Evolutionary conservation across 495 filamentous ascomycete species (phyloP).

Genomic region (Hypomontagnella submonticulosa): DNA sequence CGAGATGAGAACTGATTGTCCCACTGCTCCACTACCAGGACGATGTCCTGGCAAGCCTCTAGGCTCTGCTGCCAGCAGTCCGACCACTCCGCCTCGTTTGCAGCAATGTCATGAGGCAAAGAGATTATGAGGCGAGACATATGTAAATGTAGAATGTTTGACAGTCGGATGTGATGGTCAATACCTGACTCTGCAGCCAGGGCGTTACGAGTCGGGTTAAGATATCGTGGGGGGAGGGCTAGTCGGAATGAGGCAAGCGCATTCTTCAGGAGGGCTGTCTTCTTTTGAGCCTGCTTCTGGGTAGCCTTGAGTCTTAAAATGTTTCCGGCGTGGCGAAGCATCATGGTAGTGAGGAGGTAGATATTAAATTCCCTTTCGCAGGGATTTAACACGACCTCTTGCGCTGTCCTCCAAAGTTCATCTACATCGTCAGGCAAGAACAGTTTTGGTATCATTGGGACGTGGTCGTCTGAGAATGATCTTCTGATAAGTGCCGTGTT

Average conservation of each 20-base stretch:
- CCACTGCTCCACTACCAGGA: slow-evolving; percentile 37
- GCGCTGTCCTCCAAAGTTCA: slow-evolving; percentile 40
- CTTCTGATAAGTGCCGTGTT: slow-evolving; percentile 39
- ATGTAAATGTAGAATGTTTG: slow-evolving; percentile 38
- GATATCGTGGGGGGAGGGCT: slow-evolving; percentile 40
- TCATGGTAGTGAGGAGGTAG: slow-evolving; percentile 45
- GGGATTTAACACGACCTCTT: slow-evolving; percentile 32
- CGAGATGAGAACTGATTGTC: slow-evolving; percentile 37
- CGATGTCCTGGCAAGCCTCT: slow-evolving; percentile 35
- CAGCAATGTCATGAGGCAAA: slow-evolving; percentile 14
- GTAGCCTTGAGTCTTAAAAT: slow-evolving; percentile 26
- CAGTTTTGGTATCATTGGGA: slow-evolving; percentile 23
- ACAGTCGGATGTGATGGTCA: slow-evolving; percentile 40
- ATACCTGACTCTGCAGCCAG: slow-evolving; percentile 32
- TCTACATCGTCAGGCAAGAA: slow-evolving; percentile 42
- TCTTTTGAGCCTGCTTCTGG: slow-evolving; percentile 25
- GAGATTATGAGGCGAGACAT: slow-evolving; percentile 30
- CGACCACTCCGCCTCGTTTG: slow-evolving; percentile 25
- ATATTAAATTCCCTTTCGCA: slow-evolving; percentile 39
- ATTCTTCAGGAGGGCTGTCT: slow-evolving; percentile 13
- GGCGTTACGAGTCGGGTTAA: slow-evolving; percentile 41
- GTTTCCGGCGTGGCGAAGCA: slow-evolving; percentile 41
- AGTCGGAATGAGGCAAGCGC: slow-evolving; percentile 37
- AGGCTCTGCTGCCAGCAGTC: slow-evolving; percentile 35
- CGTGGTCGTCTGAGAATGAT: slow-evolving; percentile 15